Evolutionary conservation across 345 rosid species (phyloP).

Genomic region (Laguncularia racemosa): DNA sequence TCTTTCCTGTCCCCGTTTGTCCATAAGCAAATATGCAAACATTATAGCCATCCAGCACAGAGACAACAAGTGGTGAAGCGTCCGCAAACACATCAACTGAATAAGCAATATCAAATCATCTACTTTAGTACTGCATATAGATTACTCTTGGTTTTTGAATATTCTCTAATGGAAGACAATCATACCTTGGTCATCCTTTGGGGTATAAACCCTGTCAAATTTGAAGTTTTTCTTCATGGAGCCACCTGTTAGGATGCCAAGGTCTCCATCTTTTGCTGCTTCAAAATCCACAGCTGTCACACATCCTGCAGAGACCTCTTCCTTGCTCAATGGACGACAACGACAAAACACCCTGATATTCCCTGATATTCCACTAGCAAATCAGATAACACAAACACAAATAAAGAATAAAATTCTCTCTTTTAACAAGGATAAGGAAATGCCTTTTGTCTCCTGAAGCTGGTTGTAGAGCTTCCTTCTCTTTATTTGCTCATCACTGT

Average conservation of each 20-base stretch:
- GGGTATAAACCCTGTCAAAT: slow-evolving; percentile 82
- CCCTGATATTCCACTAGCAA: slow-evolving; percentile 38
- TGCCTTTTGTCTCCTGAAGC: slow-evolving; percentile 86
- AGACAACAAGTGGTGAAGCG: slow-evolving; percentile 81
- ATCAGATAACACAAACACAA: no score
- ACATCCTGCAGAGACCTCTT: slow-evolving; percentile 51
- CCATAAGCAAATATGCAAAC: slow-evolving; percentile 98
- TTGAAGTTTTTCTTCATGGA: slow-evolving; percentile 61
- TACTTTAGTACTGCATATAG: neutral
- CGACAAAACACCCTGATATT: slow-evolving; percentile 95
- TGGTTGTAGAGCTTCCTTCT: slow-evolving; percentile 86
- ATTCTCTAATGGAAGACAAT: neutral
- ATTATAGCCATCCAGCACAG: slow-evolving; percentile 93
- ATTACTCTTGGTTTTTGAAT: neutral
- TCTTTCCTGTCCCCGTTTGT: slow-evolving; percentile 98
- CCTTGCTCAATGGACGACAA: slow-evolving; percentile 78
- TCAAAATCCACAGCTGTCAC: slow-evolving; percentile 66
- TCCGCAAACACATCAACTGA: slow-evolving; percentile 89
- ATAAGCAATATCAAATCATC: slow-evolving; percentile 7
- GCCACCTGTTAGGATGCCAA: slow-evolving; percentile 56
- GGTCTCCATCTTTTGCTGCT: slow-evolving; percentile 84
- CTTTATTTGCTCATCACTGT: slow-evolving; percentile 74
- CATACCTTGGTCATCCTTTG: slow-evolving; percentile 88
- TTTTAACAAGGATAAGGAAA: neutral
- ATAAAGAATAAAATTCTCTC: neutral